These are phyloP conservation scores for Monilinia aucupariae DNA, from an alignment of 2,329 filamentous ascomycete genomes.

Conservation along the genomic window DNA sequence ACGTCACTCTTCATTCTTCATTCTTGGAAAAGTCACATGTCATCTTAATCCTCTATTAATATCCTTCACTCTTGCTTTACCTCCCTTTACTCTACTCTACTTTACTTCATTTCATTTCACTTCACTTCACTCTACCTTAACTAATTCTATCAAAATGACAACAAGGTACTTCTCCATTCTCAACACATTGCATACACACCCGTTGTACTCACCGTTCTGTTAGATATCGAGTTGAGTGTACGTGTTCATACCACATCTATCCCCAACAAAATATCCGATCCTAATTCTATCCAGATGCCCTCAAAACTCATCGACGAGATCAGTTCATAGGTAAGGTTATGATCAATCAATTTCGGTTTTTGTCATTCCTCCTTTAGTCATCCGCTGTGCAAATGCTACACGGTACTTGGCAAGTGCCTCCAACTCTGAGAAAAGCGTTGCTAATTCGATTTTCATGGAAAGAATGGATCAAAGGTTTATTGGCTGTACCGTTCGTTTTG, in stretches of 20 bases:
- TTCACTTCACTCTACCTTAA: not conserved
- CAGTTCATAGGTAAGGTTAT: slow-evolving; percentile 80
- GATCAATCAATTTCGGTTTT: slow-evolving; percentile 15
- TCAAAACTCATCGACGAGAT: slow-evolving; percentile 82
- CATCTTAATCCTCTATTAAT: no score
- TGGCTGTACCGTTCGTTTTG: slow-evolving; percentile 93
- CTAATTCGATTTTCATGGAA: slow-evolving; percentile 18
- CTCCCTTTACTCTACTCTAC: no score
- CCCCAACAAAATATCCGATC: not conserved
- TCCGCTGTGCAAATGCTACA: no score
- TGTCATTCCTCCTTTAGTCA: not conserved
- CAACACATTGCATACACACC: not conserved
- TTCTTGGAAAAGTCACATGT: not conserved
- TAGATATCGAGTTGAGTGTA: slow-evolving; percentile 70
- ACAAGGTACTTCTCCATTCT: slow-evolving; percentile 8
- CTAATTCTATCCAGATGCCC: slow-evolving; percentile 46
- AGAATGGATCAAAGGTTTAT: slow-evolving; percentile 95
- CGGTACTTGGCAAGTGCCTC: not conserved
- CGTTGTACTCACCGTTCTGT: slow-evolving; percentile 38
- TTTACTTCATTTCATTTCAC: no score
- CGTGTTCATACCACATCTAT: slow-evolving; percentile 34
- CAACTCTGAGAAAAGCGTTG: not conserved
- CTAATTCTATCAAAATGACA: not conserved
- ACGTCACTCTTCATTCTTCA: not conserved
- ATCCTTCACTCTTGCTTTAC: no score